Evolutionary conservation across 352 stramenopile genomes (phyloP).

Genomic region (Globisporangium recalcitrans): DNA sequence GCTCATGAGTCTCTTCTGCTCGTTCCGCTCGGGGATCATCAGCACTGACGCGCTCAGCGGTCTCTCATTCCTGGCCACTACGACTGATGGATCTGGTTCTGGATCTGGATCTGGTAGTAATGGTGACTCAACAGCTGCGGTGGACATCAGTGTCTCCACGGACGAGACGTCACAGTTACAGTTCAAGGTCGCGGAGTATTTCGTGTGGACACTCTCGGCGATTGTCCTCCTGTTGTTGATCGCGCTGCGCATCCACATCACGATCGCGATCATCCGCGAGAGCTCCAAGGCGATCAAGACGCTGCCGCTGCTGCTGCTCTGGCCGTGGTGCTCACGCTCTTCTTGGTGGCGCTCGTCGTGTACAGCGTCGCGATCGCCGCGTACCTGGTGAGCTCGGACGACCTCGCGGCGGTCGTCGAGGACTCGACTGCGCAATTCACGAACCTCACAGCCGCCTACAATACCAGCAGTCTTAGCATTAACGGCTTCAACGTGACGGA

Average conservation of each 20-base stretch:
- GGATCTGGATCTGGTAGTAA: not conserved
- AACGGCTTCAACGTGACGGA: constrained; percentile 16
- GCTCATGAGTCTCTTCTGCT: constrained; percentile 73
- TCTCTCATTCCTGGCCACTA: constrained; percentile 41
- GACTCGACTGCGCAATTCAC: constrained; percentile 22
- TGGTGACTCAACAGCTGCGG: not conserved
- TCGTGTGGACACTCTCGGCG: constrained; percentile 45
- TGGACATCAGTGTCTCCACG: constrained; percentile 20
- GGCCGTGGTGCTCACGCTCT: constrained; percentile 44
- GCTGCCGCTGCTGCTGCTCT: constrained; percentile 55
- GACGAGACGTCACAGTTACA: constrained; percentile 39
- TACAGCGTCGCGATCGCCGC: constrained; percentile 52
- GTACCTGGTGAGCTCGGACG: constrained; percentile 55
- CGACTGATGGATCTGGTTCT: too few species aligned
- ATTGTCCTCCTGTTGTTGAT: constrained; percentile 55
- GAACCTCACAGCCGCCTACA: constrained; percentile 35
- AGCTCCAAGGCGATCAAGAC: constrained; percentile 57
- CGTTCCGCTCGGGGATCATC: constrained; percentile 62
- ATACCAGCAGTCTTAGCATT: constrained; percentile 11
- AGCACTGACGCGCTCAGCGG: constrained; percentile 24
- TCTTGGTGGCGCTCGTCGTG: constrained; percentile 50
- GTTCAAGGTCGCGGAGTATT: constrained; percentile 64
- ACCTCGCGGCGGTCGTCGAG: constrained; percentile 30
- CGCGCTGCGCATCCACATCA: constrained; percentile 65
- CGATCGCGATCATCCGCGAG: constrained; percentile 67